phyloP scores from a whole-genome alignment of 2,329 filamentous ascomycete species.

The Ophiocordyceps camponoti-saundersi region DNA sequence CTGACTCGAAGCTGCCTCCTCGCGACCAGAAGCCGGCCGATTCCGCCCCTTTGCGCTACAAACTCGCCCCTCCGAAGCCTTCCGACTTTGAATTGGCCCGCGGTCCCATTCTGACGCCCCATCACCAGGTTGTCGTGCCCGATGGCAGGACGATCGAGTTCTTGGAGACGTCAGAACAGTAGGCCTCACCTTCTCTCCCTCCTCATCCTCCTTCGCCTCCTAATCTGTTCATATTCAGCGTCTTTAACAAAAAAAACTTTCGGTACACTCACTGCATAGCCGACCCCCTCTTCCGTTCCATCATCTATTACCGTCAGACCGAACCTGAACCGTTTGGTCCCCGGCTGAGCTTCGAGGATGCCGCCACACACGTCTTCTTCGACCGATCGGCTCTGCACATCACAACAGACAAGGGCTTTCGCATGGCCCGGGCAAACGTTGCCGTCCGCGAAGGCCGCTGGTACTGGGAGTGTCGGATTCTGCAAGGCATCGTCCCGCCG shows the following conservation, averaged over 20 bases:
- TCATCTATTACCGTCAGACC: constrained; percentile 75
- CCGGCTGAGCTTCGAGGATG: constrained; percentile 85
- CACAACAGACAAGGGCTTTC: constrained; percentile 83
- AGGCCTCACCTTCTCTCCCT: constrained; percentile 12
- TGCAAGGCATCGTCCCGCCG: constrained; percentile 45
- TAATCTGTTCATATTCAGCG: constrained; percentile 17
- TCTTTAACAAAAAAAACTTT: constrained; percentile 55
- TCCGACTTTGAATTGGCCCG: constrained; percentile 44
- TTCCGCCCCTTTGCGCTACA: constrained; percentile 39
- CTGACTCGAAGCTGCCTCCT: constrained; percentile 29
- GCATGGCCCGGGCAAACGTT: constrained; percentile 81
- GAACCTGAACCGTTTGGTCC: constrained; percentile 72
- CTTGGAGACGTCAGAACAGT: constrained; percentile 49
- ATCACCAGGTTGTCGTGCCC: constrained; percentile 33
- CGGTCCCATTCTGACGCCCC: constrained; percentile 36
- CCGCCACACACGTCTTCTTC: constrained; percentile 70
- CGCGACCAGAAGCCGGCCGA: constrained; percentile 24
- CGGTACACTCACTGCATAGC: constrained; percentile 84
- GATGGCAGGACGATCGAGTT: constrained; percentile 38
- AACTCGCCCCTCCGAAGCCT: constrained; percentile 44
- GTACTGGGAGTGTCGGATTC: constrained; percentile 89
- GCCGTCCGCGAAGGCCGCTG: constrained; percentile 76
- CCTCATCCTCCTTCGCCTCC: background rate
- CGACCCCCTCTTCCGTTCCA: constrained; percentile 72
- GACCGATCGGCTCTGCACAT: constrained; percentile 59